Base-by-base conservation (phyloP, 2,329 filamentous ascomycete genomes). In the Alternaria ethzedia region DNA sequence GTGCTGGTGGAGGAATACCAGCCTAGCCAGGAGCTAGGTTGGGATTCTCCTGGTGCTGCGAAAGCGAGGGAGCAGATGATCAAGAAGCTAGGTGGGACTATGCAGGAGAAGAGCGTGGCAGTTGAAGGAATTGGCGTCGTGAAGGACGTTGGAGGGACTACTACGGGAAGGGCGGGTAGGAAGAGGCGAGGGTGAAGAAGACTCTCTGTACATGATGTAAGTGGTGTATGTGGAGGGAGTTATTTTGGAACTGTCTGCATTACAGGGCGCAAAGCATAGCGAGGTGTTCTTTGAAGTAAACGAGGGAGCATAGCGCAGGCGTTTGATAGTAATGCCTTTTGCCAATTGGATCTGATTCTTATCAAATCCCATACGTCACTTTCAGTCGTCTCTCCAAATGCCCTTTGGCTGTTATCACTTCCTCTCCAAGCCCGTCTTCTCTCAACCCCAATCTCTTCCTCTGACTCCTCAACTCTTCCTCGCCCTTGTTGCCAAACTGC, bases 381-480 rank as follows among this genome's bases (percentile, higher is more conserved):
- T 83, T 84, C 73, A 90, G 73, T 64, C 88, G 80, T 61, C 83
- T 80, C 70, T 85, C 82, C 76, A 90, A 76, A 83, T 90, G 88
- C 72, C 87, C 84, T 65, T 80, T 82, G 1, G 88, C 88, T 30
- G 87, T 90, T 71, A 89, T 78, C 13, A 83, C 79, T 54, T 81
- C 82, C 21, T 70, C 71, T 65, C 78, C 57, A 70, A 36, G 8
- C 13, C 73, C 64, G 0, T 77, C 81, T 5, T 77, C 80, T 15
- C 79, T 79, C 59, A 78, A 75, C 74, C 60, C 83, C 79, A 78
- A 81, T 80, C 65, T 82, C 81, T 30, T 80, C 79, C 69, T 78
- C 66, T 78, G 74, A 20, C 74, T 77, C 57, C 73, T 77, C 61
- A 78, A 68, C 30, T 80, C 77, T 45, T 60, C 73, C 51, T 46